These are phyloP conservation scores for Pythium diclinum DNA, from an alignment of 352 stramenopile genomes.

Conservation along the genomic window DNA sequence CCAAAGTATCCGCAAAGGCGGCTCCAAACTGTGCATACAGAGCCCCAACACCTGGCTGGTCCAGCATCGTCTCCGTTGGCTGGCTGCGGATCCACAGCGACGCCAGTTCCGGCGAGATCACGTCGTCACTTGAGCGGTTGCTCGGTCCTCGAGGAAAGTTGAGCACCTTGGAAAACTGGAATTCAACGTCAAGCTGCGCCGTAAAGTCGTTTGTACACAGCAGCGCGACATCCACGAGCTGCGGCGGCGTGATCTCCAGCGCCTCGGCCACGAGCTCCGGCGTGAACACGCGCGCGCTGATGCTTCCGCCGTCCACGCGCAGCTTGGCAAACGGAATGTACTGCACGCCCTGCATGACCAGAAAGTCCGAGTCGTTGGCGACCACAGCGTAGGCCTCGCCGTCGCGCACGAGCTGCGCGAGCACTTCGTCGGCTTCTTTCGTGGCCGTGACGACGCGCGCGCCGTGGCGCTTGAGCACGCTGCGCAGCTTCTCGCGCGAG, in stretches of 20 bases:
- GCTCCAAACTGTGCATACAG: slow-evolving; percentile 24
- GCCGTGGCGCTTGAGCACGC: slow-evolving; percentile 47
- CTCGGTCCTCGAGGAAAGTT: slow-evolving; percentile 44
- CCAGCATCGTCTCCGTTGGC: slow-evolving; percentile 37
- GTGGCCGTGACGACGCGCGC: slow-evolving; percentile 48
- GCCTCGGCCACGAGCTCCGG: slow-evolving; percentile 53
- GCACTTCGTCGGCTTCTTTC: slow-evolving; percentile 74
- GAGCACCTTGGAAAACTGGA: slow-evolving; percentile 42
- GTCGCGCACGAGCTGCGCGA: slow-evolving; percentile 58
- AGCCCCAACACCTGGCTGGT: slow-evolving; percentile 38
- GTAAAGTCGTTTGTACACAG: slow-evolving; percentile 90
- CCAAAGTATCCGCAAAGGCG: slow-evolving; percentile 50
- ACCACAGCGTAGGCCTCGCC: slow-evolving; percentile 62
- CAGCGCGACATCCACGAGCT: slow-evolving; percentile 84
- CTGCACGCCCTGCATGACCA: slow-evolving; percentile 72
- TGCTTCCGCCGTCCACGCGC: slow-evolving; percentile 29
- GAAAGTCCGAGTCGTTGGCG: slow-evolving; percentile 86
- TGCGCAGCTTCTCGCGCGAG: slow-evolving; percentile 65
- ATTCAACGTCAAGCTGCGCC: slow-evolving; percentile 60
- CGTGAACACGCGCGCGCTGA: slow-evolving; percentile 74
- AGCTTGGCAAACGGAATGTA: slow-evolving; percentile 81
- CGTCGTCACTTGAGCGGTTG: slow-evolving; percentile 36
- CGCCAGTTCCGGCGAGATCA: slow-evolving; percentile 44
- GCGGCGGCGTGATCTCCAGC: slow-evolving; percentile 53
- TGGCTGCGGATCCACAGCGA: slow-evolving; percentile 56